Base-by-base conservation (phyloP, 768 basidiomycete genomes). In the Termitomyces sp. region DNA sequence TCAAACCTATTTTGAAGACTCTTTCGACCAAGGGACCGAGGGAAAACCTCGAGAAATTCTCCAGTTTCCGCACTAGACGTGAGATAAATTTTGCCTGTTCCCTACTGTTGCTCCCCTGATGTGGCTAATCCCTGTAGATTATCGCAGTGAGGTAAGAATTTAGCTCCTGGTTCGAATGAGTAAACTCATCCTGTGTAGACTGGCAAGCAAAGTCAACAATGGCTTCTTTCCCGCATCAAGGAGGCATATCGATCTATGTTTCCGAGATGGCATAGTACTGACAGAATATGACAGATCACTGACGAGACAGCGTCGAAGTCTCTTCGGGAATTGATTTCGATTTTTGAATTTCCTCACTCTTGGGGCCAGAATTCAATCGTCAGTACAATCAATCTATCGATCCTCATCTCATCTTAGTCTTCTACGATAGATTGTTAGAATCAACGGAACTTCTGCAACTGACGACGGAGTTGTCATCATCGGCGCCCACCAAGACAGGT, bases 361-460 rank as follows among this genome's bases (percentile, higher is more conserved):
- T 95, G 93, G 94, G 87, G 87, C 10, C 95, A 97, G 78, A 87
- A 89, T 71, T 82, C 82, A 52, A 85, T 92, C 60, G 86, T 89
- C 67, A 58, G 85, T 47, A 52, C 13, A 40, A 27, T 1, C n/a
- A 8, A 4, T 69, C 27, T 42, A 54, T 6, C 43, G 44, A 22
- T 59, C 20, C 63, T 34, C 16, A 46, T 44, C 59, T 55, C 47
- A 44, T 40, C 59, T 64, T 27, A 63, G 46, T 47, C 50, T 37
- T 51, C 54, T 50, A 57, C n/a, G 63, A 53, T 64, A 93, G 91
- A 85, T 95, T 64, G 79, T 85, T 48, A 82, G 82, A 67, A 89
- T 95, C 67, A 84, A 86, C 66, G 92, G 92, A 52, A 82, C 87
- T 27, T 84, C 86, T 18, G 68, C 76, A 12, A 72, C 68, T 18